phyloP scores from a whole-genome alignment of 2,329 filamentous ascomycete genomes.

The Canariomyces notabilis region DNA sequence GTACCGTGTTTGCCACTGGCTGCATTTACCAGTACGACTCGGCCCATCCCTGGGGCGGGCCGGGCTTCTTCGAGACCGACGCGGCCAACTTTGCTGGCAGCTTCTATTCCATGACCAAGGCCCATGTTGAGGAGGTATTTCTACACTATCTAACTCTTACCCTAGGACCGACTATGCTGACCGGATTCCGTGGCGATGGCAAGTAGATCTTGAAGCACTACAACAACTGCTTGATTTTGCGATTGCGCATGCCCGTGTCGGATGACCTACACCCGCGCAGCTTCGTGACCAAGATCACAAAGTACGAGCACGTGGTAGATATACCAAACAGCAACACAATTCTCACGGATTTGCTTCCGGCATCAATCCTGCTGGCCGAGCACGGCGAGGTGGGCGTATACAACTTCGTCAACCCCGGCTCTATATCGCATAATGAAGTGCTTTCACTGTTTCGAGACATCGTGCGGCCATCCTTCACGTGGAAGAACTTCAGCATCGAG shows the following conservation, averaged over 20 bases:
- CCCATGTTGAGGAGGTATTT: conserved; percentile 59
- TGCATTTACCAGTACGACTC: conserved; percentile 64
- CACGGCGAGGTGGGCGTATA: conserved; percentile 59
- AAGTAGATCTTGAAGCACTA: conserved; percentile 56
- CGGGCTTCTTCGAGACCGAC: conserved; percentile 58
- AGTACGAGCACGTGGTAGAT: conserved; percentile 61
- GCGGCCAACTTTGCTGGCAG: conserved; percentile 60
- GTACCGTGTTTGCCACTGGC: conserved; percentile 62
- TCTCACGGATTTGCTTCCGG: conserved; percentile 58
- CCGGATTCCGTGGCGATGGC: not conserved
- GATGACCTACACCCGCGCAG: conserved; percentile 62
- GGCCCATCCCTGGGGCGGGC: conserved; percentile 53
- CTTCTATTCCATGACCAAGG: conserved; percentile 65
- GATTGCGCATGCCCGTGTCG: conserved; percentile 64
- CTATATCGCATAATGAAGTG: conserved; percentile 68
- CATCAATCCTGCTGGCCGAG: conserved; percentile 55
- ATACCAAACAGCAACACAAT: conserved; percentile 66
- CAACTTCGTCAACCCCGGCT: conserved; percentile 67
- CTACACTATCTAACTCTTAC: conserved; percentile 18
- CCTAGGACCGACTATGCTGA: conserved; percentile 4
- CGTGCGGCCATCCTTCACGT: conserved; percentile 54
- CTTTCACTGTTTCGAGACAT: conserved; percentile 58
- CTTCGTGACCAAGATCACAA: conserved; percentile 65
- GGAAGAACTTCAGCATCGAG: conserved; percentile 62
- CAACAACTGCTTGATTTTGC: conserved; percentile 56